Evolutionary conservation across 192 early-diverging fungal species (phyloP), one percentile per base, ranked within the genome.

Genomic region (Podila epigama): DNA sequence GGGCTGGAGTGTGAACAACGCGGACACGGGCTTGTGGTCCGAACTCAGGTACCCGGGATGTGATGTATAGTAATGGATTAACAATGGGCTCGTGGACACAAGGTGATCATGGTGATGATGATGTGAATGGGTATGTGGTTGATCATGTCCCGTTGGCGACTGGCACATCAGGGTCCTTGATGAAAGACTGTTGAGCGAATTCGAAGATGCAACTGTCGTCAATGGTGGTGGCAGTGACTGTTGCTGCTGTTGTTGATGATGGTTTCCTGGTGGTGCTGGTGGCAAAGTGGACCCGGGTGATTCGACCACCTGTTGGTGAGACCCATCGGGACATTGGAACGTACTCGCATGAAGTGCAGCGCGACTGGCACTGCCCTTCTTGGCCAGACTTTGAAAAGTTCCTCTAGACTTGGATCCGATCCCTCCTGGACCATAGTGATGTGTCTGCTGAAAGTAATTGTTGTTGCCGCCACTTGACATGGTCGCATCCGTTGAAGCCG

Each of bases 21-120:
- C 81, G 13, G 75, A 79, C 34, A 82, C 75, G 9, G 81, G 81
- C 60, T 82, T 82, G 58, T 82, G 81, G 52, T 82, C 81, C 37
- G 81, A 82, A 10, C 52, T 50, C 36, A 41, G 54, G 63, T 82
- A 82, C 29, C 60, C 16, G 27, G 70, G 65, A 50, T 82, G 69
- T 12, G 81, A 82, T 9, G 65, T 70, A 63, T 82, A 82, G 28
- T 73, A 75, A 22, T 75, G 71, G 35, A 75, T 51, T 52, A 67
- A 51, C 59, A 75, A 25, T 12, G 71, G 64, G 41, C 71, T 67
- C 15, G 22, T 53, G 25, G 63, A n/a, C n/a, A n/a, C n/a, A 33
- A 3, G 51, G 20, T 18, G 63, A 52, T 3, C 54, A 60, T 5
- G 25, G 48, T 16, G 70, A 66, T 2, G 64, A 57, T 0, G 57